phyloP scores from a whole-genome alignment of 805 yeast species.

The Saccharomycopsis fibuligera region DNA sequence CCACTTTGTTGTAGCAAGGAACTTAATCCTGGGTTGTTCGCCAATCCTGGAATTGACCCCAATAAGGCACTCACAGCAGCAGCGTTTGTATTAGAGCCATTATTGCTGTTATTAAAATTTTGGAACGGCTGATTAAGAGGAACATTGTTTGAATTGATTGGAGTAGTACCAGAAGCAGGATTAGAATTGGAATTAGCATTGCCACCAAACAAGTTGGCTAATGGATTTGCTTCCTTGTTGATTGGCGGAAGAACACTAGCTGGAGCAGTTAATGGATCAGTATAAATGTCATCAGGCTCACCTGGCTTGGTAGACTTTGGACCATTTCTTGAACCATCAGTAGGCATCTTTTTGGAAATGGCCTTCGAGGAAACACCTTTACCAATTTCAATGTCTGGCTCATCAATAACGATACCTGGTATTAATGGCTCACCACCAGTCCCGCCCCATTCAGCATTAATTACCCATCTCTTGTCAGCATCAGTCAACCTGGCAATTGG shows the following conservation, averaged over 20 bases:
- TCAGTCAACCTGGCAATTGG: conserved; percentile 87
- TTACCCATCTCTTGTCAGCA: conserved; percentile 88
- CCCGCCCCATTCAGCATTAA: conserved; percentile 93
- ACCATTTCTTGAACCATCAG: conserved; percentile 79
- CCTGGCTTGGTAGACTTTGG: conserved; percentile 72
- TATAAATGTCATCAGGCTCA: conserved; percentile 34
- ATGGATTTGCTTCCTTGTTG: conserved; percentile 39
- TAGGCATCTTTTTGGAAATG: conserved; percentile 86
- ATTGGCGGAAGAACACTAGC: conserved; percentile 29
- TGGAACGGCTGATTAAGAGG: not conserved
- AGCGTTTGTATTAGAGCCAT: conserved; percentile 2
- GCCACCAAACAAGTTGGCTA: conserved; percentile 38
- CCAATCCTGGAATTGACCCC: conserved; percentile 18
- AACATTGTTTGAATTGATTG: not conserved
- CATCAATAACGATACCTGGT: conserved; percentile 82
- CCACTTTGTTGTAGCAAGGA: conserved; percentile 11
- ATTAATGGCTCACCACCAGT: conserved; percentile 80
- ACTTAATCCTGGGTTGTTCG: conserved; percentile 11
- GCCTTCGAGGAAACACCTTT: conserved; percentile 90
- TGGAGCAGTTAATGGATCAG: conserved; percentile 28
- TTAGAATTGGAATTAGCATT: not conserved
- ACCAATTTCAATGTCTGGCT: conserved; percentile 96
- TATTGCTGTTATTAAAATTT: not conserved
- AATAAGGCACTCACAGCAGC: conserved; percentile 21
- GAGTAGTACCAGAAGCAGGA: not conserved